These are phyloP conservation scores for Penicillium malachiteum DNA, from an alignment of 495 filamentous ascomycete genomes.

Conservation along the genomic window DNA sequence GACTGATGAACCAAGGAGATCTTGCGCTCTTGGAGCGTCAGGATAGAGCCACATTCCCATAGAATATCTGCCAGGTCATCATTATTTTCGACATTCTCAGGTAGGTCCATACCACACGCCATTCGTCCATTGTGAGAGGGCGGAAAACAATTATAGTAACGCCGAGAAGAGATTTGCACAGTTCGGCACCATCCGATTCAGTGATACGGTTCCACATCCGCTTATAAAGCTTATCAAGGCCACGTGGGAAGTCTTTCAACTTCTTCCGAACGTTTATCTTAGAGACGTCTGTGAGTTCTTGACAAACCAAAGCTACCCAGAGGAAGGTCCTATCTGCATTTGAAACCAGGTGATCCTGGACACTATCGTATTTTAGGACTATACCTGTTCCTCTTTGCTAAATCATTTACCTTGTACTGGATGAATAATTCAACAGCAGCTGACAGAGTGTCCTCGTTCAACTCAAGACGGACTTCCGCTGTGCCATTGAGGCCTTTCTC, in stretches of 20 bases:
- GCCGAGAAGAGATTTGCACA: conserved; percentile 16
- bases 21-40: conserved; percentile 17
- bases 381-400: background rate
- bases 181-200: conserved; percentile 5
- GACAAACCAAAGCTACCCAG: conserved; percentile 5
- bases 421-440: background rate
- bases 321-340: conserved; percentile 6
- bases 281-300: background rate
- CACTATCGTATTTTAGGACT: background rate
- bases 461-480: background rate
- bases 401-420: background rate
- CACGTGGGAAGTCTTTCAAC: conserved; percentile 3
- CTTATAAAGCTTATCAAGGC: conserved; percentile 16
- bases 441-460: background rate
- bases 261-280: background rate
- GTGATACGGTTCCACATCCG: conserved; percentile 14
- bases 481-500: background rate
- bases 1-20: conserved; percentile 44
- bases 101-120: conserved; percentile 17
- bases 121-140: conserved; percentile 28
- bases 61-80: conserved; percentile 7
- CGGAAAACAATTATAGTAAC: conserved; percentile 18
- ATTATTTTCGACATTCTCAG: background rate
- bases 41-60: conserved; percentile 14
- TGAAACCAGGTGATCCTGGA: background rate